These are phyloP conservation scores for Lactuca sativa DNA, from an alignment of 129 eudicot genomes.

Conservation along the genomic window DNA sequence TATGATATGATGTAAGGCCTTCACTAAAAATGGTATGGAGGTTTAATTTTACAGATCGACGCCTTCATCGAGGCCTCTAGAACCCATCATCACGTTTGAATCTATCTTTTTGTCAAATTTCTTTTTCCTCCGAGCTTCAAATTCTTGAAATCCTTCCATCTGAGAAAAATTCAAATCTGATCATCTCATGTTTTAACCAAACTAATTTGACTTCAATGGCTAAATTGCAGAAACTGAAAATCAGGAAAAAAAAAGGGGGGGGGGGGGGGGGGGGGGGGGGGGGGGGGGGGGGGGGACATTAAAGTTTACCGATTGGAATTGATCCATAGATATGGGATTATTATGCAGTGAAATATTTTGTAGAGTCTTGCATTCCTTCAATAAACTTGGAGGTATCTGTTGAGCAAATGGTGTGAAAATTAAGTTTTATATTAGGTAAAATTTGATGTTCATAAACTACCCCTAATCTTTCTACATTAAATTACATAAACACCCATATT, in stretches of 20 bases:
- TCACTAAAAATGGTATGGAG: background rate
- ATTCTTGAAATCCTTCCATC: constrained; percentile 98
- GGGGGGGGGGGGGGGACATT: too few relatives aligned
- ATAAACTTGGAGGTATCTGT: constrained; percentile 76
- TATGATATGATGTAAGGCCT: background rate
- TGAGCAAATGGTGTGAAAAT: constrained; percentile 8
- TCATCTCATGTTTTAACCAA: constrained; percentile 6
- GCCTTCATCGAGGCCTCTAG: constrained; percentile 95
- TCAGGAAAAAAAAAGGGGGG: background rate
- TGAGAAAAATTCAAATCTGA: constrained; percentile 22
- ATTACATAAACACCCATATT: background rate
- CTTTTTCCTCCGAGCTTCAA: constrained; percentile 85
- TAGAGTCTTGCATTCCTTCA: constrained; percentile 76
- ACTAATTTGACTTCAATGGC: background rate
- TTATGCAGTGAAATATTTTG: constrained; percentile 86
- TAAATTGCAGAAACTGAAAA: background rate
- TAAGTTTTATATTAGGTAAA: background rate
- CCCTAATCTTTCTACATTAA: background rate
- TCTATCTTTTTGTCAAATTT: constrained; percentile 93
- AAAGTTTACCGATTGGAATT: constrained; percentile 69
- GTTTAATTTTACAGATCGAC: constrained; percentile 58
- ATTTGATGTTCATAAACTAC: background rate
- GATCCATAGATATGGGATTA: constrained; percentile 87
- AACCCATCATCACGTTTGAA: constrained; percentile 85
- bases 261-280: too few relatives aligned